phyloP scores from a whole-genome alignment of 306 rosid genomes.

The Sicyos edulis region DNA sequence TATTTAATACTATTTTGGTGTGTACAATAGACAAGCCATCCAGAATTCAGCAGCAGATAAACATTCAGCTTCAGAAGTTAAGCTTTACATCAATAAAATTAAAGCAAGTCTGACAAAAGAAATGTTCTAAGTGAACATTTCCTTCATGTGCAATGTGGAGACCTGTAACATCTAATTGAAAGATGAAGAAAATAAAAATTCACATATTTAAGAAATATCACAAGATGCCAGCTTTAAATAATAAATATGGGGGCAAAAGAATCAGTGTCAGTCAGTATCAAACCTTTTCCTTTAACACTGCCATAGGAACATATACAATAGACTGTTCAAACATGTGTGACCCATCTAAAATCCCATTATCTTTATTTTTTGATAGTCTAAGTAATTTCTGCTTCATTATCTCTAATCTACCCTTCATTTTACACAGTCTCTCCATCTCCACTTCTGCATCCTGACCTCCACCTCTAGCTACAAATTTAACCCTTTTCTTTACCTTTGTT shows the following conservation, averaged over 20 bases:
- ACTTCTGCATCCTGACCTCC: slow-evolving; percentile 44
- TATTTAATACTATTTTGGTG: too few relatives aligned
- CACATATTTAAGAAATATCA: background rate
- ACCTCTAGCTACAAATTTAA: slow-evolving; percentile 35
- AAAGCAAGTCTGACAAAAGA: too few relatives aligned
- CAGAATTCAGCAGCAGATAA: too few relatives aligned
- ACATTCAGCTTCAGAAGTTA: too few relatives aligned
- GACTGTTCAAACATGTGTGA: slow-evolving; percentile 24
- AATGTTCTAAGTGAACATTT: too few relatives aligned
- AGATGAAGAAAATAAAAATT: too few relatives aligned
- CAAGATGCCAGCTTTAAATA: background rate
- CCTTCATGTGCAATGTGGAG: too few relatives aligned
- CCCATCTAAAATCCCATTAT: slow-evolving; percentile 28
- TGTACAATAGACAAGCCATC: too few relatives aligned
- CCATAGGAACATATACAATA: slow-evolving; percentile 68
- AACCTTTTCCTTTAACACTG: slow-evolving; percentile 63
- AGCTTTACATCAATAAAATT: too few relatives aligned
- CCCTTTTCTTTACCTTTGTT: slow-evolving; percentile 34
- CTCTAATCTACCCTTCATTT: slow-evolving; percentile 43
- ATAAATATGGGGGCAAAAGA: slow-evolving; percentile 2
- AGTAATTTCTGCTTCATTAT: slow-evolving; percentile 41
- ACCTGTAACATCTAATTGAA: too few relatives aligned
- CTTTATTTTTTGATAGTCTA: slow-evolving; percentile 32
- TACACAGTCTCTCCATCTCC: slow-evolving; percentile 63
- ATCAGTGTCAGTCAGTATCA: slow-evolving; percentile 20